Conservation (phyloP, 2,329 filamentous ascomycete genomes). For the Fusarium nygamai region DNA sequence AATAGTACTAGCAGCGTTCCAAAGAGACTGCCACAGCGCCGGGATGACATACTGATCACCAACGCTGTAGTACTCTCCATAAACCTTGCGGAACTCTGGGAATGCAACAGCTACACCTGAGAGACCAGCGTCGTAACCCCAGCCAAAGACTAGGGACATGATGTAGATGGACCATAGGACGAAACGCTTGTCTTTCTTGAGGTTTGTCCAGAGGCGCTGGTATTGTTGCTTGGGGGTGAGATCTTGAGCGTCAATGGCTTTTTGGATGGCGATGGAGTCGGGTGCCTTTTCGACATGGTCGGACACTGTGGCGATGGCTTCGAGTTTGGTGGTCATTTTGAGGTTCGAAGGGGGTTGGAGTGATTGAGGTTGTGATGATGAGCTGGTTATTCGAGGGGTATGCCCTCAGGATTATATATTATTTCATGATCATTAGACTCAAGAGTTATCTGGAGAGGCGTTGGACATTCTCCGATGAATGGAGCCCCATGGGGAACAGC, state of each 20-base stretch:
- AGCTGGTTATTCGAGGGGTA: rapidly evolving
- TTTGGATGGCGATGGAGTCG: conserved; percentile 1
- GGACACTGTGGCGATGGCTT: background rate
- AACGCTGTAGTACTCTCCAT: conserved; percentile 46
- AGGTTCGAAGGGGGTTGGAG: background rate
- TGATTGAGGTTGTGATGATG: background rate
- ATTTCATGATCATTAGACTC: background rate
- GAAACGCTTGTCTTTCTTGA: conserved; percentile 43
- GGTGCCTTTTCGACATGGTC: conserved; percentile 13
- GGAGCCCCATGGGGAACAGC: conserved; percentile 5
- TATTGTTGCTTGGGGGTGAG: conserved; percentile 43
- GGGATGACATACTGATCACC: conserved; percentile 48
- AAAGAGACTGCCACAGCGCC: conserved; percentile 50
- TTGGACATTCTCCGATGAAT: background rate
- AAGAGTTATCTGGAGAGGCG: background rate
- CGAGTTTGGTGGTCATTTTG: conserved; percentile 4
- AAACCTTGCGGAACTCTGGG: conserved; percentile 47
- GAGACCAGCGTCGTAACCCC: conserved; percentile 50
- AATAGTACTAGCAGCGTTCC: conserved; percentile 51
- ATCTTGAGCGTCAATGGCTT: conserved; percentile 25
- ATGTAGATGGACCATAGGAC: conserved; percentile 44
- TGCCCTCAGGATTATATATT: background rate
- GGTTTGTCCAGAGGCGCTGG: conserved; percentile 41
- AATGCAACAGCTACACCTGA: conserved; percentile 50
- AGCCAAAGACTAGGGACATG: conserved; percentile 49